Conservation (phyloP, 768 basidiomycete genomes). For the Xerocomellus dryophilus region DNA sequence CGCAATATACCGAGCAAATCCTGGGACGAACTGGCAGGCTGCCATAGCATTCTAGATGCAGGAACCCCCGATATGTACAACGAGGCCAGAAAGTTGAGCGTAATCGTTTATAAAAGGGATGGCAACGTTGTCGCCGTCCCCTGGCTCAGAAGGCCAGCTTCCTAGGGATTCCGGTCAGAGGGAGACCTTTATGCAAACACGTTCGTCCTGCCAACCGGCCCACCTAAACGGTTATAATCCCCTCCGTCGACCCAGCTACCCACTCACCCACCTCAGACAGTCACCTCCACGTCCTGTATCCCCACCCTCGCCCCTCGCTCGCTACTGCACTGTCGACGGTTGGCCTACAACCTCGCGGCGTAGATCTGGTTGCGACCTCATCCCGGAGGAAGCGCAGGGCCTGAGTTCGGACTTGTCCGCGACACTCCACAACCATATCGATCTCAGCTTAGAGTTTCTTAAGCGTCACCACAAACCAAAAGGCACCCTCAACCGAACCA, state of each 20-base stretch:
- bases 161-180: slow-evolving; percentile 11
- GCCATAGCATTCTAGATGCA: slow-evolving; percentile 1
- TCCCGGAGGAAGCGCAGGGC: slow-evolving; percentile 29
- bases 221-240: slow-evolving; percentile 19
- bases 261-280: slow-evolving; percentile 12
- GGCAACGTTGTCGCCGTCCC: slow-evolving; percentile 11
- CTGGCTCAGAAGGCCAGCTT: slow-evolving; percentile 1
- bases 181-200: slow-evolving; percentile 32
- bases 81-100: slow-evolving; percentile 17
- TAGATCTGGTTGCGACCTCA: slow-evolving; percentile 30
- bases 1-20: slow-evolving; percentile 24
- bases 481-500: slow-evolving; percentile 40
- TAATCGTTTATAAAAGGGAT: slow-evolving; percentile 30
- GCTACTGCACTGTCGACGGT: slow-evolving; percentile 6
- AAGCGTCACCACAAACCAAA: slow-evolving; percentile 66
- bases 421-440: slow-evolving; percentile 31
- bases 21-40: slow-evolving; percentile 12
- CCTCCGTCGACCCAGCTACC: slow-evolving; percentile 17
- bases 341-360: slow-evolving; percentile 8
- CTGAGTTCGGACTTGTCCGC: slow-evolving; percentile 35
- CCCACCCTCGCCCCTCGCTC: slow-evolving; percentile 24
- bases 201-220: slow-evolving; percentile 30
- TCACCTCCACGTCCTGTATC: slow-evolving; percentile 1
- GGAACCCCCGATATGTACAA: slow-evolving; percentile 30
- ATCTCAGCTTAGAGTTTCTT: slow-evolving; percentile 41